Conservation (phyloP, 2,329 filamentous ascomycete species). For the Monosporascus sp. region DNA sequence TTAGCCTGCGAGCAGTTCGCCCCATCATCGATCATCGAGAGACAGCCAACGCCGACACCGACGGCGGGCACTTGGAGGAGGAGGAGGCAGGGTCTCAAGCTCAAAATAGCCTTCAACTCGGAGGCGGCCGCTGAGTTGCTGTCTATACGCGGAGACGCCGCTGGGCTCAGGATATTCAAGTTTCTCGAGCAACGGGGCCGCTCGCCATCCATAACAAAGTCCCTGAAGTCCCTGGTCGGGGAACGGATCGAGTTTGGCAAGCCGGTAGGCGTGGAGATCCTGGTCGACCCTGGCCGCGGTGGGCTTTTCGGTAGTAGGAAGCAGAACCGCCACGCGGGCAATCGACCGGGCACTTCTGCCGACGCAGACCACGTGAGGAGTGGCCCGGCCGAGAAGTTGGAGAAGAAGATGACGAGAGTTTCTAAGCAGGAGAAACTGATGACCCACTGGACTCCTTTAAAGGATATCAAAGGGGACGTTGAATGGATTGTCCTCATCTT, state of each 20-base stretch:
- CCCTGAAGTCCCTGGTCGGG: slow-evolving; percentile 40
- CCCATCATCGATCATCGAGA: background rate
- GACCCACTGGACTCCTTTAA: slow-evolving; percentile 32
- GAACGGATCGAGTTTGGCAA: slow-evolving; percentile 22
- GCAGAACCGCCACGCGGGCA: background rate
- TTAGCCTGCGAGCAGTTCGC: slow-evolving; percentile 2
- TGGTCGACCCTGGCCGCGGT: slow-evolving; percentile 6
- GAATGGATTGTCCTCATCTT: slow-evolving; percentile 31
- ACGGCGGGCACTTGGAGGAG: slow-evolving; percentile 19
- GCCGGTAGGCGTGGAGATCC: slow-evolving; percentile 23
- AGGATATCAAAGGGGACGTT: slow-evolving; percentile 25
- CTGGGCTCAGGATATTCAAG: slow-evolving; percentile 49
- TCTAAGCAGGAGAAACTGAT: slow-evolving; percentile 17
- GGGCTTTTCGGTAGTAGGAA: background rate
- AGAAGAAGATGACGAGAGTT: slow-evolving; percentile 15
- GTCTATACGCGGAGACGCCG: slow-evolving; percentile 34
- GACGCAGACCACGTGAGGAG: background rate
- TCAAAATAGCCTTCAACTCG: slow-evolving; percentile 40
- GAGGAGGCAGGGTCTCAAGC: slow-evolving; percentile 17
- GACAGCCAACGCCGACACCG: slow-evolving; percentile 8
- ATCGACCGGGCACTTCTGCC: background rate
- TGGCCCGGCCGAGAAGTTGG: slow-evolving; percentile 3
- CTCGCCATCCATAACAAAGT: slow-evolving; percentile 37
- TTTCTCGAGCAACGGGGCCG: slow-evolving; percentile 45
- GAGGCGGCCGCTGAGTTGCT: slow-evolving; percentile 43